Evolutionary conservation across 2,329 filamentous ascomycete genomes (phyloP).

Genomic region (Dactylellina drechsleri): DNA sequence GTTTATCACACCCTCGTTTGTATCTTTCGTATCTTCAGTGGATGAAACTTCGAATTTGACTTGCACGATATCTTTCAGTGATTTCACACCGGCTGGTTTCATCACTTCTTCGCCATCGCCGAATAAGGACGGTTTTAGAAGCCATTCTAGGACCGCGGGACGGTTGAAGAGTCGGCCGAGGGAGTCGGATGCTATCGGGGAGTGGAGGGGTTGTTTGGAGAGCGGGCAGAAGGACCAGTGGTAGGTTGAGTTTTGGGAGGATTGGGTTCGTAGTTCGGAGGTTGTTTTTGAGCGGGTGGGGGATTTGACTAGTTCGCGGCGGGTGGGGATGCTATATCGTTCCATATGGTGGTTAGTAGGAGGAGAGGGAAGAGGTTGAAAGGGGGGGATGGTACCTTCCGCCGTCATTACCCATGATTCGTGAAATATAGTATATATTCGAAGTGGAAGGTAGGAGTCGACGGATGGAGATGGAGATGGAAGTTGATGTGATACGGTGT

Average conservation of each 20-base stretch:
- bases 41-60: constrained; percentile 74
- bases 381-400: constrained; percentile 70
- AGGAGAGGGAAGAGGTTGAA: background rate
- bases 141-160: constrained; percentile 80
- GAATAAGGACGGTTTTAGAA: constrained; percentile 68
- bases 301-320: constrained; percentile 94
- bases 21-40: constrained; percentile 54
- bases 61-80: constrained; percentile 85
- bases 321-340: constrained; percentile 79
- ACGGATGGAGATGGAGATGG: background rate
- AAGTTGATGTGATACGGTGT: background rate
- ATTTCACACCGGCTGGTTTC: constrained; percentile 72
- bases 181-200: constrained; percentile 84
- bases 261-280: constrained; percentile 87
- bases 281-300: constrained; percentile 83
- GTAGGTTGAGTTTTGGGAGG: constrained; percentile 84
- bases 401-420: constrained; percentile 93
- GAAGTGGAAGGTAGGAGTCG: background rate
- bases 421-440: background rate
- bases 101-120: constrained; percentile 73
- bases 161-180: constrained; percentile 92
- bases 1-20: constrained; percentile 45
- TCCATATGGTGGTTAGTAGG: too few species aligned
- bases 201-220: constrained; percentile 78
- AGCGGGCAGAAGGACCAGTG: constrained; percentile 88